Evolutionary conservation across 176 grass and related monocot species (phyloP).

Genomic region (Guadua angustifolia): DNA sequence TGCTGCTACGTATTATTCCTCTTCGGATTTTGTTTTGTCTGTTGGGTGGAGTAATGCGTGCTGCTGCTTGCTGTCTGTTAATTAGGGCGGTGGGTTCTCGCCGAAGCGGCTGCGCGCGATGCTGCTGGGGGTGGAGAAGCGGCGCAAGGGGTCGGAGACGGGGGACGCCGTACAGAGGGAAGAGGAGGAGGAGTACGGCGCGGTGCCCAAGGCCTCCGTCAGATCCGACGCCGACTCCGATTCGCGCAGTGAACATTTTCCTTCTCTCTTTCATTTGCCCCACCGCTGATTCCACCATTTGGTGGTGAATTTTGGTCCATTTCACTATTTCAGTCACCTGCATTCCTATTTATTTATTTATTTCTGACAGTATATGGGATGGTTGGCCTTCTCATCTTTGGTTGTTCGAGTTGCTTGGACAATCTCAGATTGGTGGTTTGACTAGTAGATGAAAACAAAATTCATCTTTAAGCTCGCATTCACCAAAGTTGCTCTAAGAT

Average conservation of each 20-base stretch:
- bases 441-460: not conserved
- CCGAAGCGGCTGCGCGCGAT: constrained; percentile 92
- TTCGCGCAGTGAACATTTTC: constrained; percentile 36
- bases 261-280: not conserved
- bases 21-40: not conserved
- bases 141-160: constrained; percentile 59
- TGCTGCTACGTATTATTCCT: not conserved
- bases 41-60: constrained; percentile 27
- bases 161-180: constrained; percentile 35
- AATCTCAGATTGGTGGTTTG: not conserved
- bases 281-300: not conserved
- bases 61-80: not conserved
- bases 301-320: not conserved
- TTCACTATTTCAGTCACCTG: not conserved
- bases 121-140: constrained; percentile 86
- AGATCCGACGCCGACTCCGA: constrained; percentile 69
- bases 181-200: constrained; percentile 63
- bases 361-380: not conserved
- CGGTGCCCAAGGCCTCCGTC: constrained; percentile 58
- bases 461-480: not conserved
- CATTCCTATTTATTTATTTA: not conserved
- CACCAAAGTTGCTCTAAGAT: not conserved
- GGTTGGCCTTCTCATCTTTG: not conserved
- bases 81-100: constrained; percentile 87
- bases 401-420: not conserved